Percentiles rank a stretch among this genome's conserved stretches.
Evolutionary conservation across 768 basidiomycete genomes (phyloP).

Genomic region (Psilocybe azurescens): DNA sequence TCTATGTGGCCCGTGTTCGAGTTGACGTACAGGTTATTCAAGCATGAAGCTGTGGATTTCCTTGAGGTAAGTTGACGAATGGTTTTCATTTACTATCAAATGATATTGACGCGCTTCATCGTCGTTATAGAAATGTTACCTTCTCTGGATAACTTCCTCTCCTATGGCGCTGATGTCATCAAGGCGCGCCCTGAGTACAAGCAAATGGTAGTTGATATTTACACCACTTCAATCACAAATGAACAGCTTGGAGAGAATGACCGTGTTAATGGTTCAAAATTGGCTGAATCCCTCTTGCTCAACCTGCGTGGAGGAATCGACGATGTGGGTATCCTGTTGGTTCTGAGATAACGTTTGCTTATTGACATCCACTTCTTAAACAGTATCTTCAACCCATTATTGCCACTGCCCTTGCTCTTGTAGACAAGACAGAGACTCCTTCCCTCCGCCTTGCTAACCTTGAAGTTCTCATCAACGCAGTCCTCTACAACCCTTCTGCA

Average conservation of each 20-base stretch:
- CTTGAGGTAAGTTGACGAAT: slow-evolving; percentile 61
- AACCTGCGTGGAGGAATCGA: slow-evolving; percentile 80
- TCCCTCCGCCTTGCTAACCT: slow-evolving; percentile 78
- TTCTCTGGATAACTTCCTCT: slow-evolving; percentile 87
- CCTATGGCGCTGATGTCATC: slow-evolving; percentile 80
- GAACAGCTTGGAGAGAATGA: slow-evolving; percentile 84
- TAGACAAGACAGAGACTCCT: slow-evolving; percentile 67
- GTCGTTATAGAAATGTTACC: slow-evolving; percentile 77
- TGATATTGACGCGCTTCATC: slow-evolving; percentile 7
- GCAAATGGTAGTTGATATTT: slow-evolving; percentile 84
- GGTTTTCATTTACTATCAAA: slow-evolving; percentile 2
- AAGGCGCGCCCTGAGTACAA: slow-evolving; percentile 76
- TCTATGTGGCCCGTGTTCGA: slow-evolving; percentile 91
- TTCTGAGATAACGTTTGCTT: neutral
- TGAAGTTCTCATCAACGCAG: slow-evolving; percentile 81
- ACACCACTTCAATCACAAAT: slow-evolving; percentile 72
- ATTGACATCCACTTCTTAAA: slow-evolving; percentile 6
- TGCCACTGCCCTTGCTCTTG: slow-evolving; percentile 58
- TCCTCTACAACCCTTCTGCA: slow-evolving; percentile 84
- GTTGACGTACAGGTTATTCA: slow-evolving; percentile 82
- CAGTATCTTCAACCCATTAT: slow-evolving; percentile 73
- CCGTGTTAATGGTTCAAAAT: slow-evolving; percentile 81
- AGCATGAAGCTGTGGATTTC: slow-evolving; percentile 84
- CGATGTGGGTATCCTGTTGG: slow-evolving; percentile 57
- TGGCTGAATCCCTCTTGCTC: slow-evolving; percentile 82